Evolutionary conservation across 169 alveolate species (phyloP).

Genomic region (Plasmodium coatneyi): DNA sequence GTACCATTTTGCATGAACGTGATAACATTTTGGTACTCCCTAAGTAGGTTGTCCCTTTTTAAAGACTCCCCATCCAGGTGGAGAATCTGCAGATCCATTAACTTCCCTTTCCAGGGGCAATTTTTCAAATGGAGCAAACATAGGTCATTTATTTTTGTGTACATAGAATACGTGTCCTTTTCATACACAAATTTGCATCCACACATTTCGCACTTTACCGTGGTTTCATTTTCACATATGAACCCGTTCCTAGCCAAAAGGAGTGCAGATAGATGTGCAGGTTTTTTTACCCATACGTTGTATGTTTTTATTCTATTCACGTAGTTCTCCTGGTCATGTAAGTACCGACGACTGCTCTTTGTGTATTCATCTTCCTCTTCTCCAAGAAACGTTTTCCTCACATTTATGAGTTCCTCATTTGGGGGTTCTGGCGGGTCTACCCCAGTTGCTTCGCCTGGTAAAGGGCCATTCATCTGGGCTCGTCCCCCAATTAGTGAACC

Average conservation of each 20-base stretch:
- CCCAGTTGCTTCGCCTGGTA: neutral
- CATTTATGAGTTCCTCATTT: slow-evolving; percentile 38
- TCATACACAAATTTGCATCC: slow-evolving; percentile 48
- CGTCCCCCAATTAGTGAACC: neutral
- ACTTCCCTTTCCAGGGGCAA: slow-evolving; percentile 66
- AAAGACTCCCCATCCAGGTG: slow-evolving; percentile 29
- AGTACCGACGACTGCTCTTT: slow-evolving; percentile 4
- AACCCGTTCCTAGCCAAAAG: slow-evolving; percentile 71
- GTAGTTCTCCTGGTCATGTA: slow-evolving; percentile 11
- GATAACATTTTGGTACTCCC: slow-evolving; percentile 17
- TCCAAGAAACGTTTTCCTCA: slow-evolving; percentile 17
- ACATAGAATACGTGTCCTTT: slow-evolving; percentile 58
- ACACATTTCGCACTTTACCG: slow-evolving; percentile 54
- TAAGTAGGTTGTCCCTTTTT: slow-evolving; percentile 4
- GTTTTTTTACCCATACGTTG: slow-evolving; percentile 44
- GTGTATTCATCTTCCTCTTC: slow-evolving; percentile 44
- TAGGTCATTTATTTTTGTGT: slow-evolving; percentile 56
- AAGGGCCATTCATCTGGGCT: neutral
- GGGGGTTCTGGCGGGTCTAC: neutral
- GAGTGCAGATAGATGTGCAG: slow-evolving; percentile 42
- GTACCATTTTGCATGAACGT: slow-evolving; percentile 6
- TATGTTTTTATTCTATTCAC: slow-evolving; percentile 48
- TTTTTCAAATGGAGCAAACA: slow-evolving; percentile 51
- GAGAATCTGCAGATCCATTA: slow-evolving; percentile 30
- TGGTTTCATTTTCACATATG: slow-evolving; percentile 45